Evolutionary conservation across 169 alveolate species (phyloP), one percentile per base, ranked within the genome.

Genomic region (Babesia bigemina): DNA sequence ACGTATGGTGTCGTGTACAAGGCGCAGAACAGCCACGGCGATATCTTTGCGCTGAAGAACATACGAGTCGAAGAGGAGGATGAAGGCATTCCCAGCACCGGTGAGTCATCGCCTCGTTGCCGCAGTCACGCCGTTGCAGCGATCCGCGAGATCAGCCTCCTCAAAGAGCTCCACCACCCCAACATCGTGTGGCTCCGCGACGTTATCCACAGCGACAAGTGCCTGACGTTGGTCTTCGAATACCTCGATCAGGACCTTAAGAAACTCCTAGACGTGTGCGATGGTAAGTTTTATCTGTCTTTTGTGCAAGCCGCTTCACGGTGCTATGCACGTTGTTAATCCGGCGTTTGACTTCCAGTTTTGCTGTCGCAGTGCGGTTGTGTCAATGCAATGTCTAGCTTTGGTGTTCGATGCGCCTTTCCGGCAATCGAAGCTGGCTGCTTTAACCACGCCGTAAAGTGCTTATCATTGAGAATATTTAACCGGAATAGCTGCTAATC

Each of bases 1-100:
- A 98, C 99, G 47, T 98, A 98, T 90, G 99, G 99, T 45, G 98
- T 98, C 39, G 99, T 98, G 57, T 97, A 97, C 90, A 77, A 97
- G 93, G 94, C 97, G 86, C 77, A 98, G 97, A 59, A 94, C 63
- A 89, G 82, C 72, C 91, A 85, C 59, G 97, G 98, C 0, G 97
- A 96, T 58, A 82, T 94, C 24, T 97, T 93, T 59, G 99, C 99
- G 9, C 86, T 98, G 63, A 97, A 97, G 84, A 97, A 96, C 83
- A 97, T 98, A 42, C 94, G 99, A 50, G 91, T 97, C n/a, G 99
- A 98, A 75, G 98, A 97, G 44, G 99, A 97, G 84, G 99, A 98
- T 59, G 99, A 98, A 73, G 99, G 99, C 49, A 94, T 95, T 44
- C 96, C 96, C 28, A 86, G 93, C 49, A 96, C 99, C 16, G 92